A percentile compares a stretch with the other conserved stretches of the same genome.
Evolutionary conservation across 805 yeast genomes (phyloP).

Genomic region (Wickerhamiella spandovensis): DNA sequence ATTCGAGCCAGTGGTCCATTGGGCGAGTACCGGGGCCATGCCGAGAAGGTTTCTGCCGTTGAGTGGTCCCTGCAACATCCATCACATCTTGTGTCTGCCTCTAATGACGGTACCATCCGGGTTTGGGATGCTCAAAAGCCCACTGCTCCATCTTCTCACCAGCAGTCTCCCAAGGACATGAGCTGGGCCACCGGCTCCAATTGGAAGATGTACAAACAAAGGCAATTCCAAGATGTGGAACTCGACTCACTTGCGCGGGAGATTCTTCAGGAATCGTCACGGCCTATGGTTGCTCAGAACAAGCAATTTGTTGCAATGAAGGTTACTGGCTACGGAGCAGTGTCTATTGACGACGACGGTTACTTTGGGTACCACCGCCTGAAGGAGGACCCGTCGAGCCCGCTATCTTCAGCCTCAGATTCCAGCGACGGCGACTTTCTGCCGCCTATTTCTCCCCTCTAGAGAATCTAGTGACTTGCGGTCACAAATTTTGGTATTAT

Average conservation of each 20-base stretch:
- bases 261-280: slow-evolving; percentile 7
- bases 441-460: slow-evolving; percentile 8
- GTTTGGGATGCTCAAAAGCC: slow-evolving; percentile 39
- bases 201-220: slow-evolving; percentile 21
- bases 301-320: slow-evolving; percentile 20
- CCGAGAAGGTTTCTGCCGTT: slow-evolving; percentile 39
- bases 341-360: slow-evolving; percentile 23
- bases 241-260: slow-evolving; percentile 16
- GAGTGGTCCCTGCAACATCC: slow-evolving; percentile 40
- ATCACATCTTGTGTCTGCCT: slow-evolving; percentile 42
- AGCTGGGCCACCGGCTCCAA: slow-evolving; percentile 7
- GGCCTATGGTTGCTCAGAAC: slow-evolving; percentile 17
- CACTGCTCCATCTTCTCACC: background rate
- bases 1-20: slow-evolving; percentile 44
- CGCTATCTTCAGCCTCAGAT: slow-evolving; percentile 4
- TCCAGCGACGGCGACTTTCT: slow-evolving; percentile 9
- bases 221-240: slow-evolving; percentile 12
- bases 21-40: slow-evolving; percentile 42
- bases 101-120: slow-evolving; percentile 52
- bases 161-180: background rate
- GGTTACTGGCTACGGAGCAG: slow-evolving; percentile 12
- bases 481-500: background rate
- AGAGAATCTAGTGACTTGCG: background rate
- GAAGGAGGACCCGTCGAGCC: slow-evolving; percentile 2
- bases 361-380: slow-evolving; percentile 24